Evolutionary conservation across 805 yeast genomes (phyloP), one percentile per base, ranked within the genome.

Genomic region (Zygotorulaspora chibaensis): DNA sequence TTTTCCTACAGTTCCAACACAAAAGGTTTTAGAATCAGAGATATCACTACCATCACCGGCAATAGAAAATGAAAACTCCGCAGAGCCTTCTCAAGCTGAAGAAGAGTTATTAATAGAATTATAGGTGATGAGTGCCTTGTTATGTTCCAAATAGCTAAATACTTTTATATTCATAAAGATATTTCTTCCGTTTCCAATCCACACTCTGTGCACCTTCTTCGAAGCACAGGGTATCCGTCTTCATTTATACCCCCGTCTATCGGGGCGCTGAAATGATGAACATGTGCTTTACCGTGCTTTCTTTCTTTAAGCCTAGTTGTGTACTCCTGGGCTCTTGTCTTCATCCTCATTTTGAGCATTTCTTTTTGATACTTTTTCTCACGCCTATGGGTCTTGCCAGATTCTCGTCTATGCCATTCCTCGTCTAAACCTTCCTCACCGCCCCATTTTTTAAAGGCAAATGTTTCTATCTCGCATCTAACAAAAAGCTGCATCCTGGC

Each of bases 381-480:
- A 49, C 86, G 76, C 42, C 96, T 71, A 46, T 79, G 77, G 15
- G 87, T 72, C 51, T 87, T 80, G 59, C 77, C 74, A 40, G 75
- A 79, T 63, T 87, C 96, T 27, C 99, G 69, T 42, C 87, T 67
- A 53, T 87, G 85, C 87, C 95, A 93, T 63, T 93, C 99, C n/a
- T 76, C 76, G 64, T 93, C 99, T 33, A 93, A 67, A 0, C 85
- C 88, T 45, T 88, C 96, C 8, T 83, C 76, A 1, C 95, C 84
- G 1, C 93, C 95, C 99, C 99, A 93, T 67, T 93, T 91, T 60
- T 85, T 83, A 69, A 83, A 87, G 0, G 98, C 95, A 66, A 75
- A 87, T 57, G 84, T 87, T 63, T 93, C 99, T n/a, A 93, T 88
- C 58, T 93, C 98, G 59, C 81, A 85, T 48, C 99, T 71, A 37